Base-by-base conservation (phyloP, 805 yeast genomes). In the Jamesozyma jinghongensis region DNA sequence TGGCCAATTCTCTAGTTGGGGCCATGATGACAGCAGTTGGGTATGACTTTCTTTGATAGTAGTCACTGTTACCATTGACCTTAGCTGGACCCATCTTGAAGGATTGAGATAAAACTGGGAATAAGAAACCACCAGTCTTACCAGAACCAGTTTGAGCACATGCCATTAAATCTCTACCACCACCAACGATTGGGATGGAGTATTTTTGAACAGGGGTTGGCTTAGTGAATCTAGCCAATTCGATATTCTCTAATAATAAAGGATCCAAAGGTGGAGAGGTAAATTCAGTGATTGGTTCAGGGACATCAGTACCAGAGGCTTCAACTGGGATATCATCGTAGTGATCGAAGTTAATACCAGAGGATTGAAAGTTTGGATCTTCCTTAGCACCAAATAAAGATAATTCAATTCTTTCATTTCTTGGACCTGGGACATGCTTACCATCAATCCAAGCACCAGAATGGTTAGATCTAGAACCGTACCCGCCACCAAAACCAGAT, bases 91-190 rank as follows among this genome's bases (percentile, higher is more conserved):
- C 98, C 55, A 72, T 76, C 64, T 76, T 70, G 70, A 81, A 92
- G 46, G 94, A 84, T 70, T 87, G 87, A 37, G 95, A 83, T 55
- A 92, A 74, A 41, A 92, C 95, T 49, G 99, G 98, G 84, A 92
- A 92, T 63, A 92, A 73, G 76, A 92, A 92, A 52, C 98, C 99
- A 75, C 97, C 98, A 62, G 99, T 92, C 73, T 92, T 92, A 77
- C 99, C 99, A 44, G 97, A 88, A 81, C 95, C 95, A 53, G 95
- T 85, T 73, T 86, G 95, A 45, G 95, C 95, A 77, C 95, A 86
- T 29, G 95, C 95, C 95, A 85, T 86, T 68, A 85, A 75, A 68
- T 85, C 95, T 68, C 95, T 78, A 57, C 88, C 86, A 45, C 71
- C 78, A 45, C 90, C 85, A 51, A 86, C 90, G 50, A 86, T 85